Percentiles rank a stretch among this genome's conserved stretches.
Conservation (phyloP, 305 asterid species). For the Salvia sclarea region DNA sequence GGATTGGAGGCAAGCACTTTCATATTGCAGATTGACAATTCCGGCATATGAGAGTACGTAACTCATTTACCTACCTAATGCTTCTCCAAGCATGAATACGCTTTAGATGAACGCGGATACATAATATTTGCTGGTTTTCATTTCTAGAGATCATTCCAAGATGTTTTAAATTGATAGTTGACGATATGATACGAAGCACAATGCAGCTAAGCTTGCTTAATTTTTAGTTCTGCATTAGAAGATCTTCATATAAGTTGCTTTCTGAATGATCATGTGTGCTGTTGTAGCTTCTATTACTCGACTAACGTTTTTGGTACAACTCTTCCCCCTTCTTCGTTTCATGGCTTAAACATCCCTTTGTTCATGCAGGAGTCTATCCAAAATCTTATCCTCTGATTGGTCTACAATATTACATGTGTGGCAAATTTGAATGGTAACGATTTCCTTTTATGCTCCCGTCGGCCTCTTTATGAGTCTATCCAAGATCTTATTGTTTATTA, state of each 20-base stretch:
- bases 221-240: neutral
- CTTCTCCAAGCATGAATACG: constrained; percentile 11
- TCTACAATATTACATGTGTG: constrained; percentile 80
- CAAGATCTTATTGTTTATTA: too few species aligned
- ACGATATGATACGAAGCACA: neutral
- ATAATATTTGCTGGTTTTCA: neutral
- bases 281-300: neutral
- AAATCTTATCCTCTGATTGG: constrained; percentile 84
- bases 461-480: too few species aligned
- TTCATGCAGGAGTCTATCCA: constrained; percentile 69
- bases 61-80: constrained; percentile 4
- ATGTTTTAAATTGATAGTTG: constrained; percentile 15
- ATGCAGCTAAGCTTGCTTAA: neutral
- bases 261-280: neutral
- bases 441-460: constrained; percentile 1
- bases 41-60: constrained; percentile 74
- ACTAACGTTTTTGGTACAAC: neutral
- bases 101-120: neutral
- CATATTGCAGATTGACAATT: constrained; percentile 68
- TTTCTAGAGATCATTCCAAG: neutral
- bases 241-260: neutral
- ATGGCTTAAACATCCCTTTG: neutral
- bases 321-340: neutral
- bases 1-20: constrained; percentile 79
- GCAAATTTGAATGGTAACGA: constrained; percentile 93